phyloP scores from a whole-genome alignment of 164 flowering plant species.

The Pachysandra terminalis region DNA sequence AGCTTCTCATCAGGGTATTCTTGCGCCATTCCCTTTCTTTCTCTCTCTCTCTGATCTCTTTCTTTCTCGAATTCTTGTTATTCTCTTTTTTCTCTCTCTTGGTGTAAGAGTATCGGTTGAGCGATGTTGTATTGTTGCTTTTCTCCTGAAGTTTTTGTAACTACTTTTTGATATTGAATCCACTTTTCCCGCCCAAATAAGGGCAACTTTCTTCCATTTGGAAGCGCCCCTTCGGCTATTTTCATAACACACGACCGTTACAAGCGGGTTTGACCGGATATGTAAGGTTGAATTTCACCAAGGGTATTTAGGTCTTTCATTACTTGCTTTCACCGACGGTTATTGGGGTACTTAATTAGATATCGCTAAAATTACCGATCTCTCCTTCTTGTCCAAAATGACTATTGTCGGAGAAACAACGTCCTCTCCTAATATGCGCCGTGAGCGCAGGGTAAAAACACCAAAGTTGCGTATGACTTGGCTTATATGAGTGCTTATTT shows the following conservation, averaged over 20 bases:
- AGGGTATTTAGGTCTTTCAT: neutral
- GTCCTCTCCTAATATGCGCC: too few relatives aligned
- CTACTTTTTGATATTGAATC: conserved; percentile 30
- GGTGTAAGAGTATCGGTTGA: neutral
- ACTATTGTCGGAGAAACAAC: too few relatives aligned
- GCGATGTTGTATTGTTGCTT: neutral
- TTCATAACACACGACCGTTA: conserved; percentile 15
- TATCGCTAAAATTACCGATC: too few relatives aligned
- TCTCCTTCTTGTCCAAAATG: too few relatives aligned
- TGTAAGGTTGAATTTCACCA: conserved; percentile 12
- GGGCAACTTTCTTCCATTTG: conserved; percentile 12
- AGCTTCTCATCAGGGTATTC: conserved; percentile 26
- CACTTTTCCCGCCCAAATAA: conserved; percentile 40
- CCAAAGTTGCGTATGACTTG: too few relatives aligned
- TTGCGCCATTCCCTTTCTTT: conserved; percentile 34
- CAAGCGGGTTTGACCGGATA: conserved; percentile 19
- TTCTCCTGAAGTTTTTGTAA: conserved; percentile 30
- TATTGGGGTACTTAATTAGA: too few relatives aligned
- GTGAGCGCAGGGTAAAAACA: too few relatives aligned
- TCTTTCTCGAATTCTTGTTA: neutral
- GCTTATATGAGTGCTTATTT: too few relatives aligned
- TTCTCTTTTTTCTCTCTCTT: neutral
- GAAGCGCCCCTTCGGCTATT: neutral
- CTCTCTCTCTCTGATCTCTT: neutral
- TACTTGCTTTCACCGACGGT: too few relatives aligned